Conservation (phyloP, 2,329 filamentous ascomycete species). For the Diplocarpon mali region DNA sequence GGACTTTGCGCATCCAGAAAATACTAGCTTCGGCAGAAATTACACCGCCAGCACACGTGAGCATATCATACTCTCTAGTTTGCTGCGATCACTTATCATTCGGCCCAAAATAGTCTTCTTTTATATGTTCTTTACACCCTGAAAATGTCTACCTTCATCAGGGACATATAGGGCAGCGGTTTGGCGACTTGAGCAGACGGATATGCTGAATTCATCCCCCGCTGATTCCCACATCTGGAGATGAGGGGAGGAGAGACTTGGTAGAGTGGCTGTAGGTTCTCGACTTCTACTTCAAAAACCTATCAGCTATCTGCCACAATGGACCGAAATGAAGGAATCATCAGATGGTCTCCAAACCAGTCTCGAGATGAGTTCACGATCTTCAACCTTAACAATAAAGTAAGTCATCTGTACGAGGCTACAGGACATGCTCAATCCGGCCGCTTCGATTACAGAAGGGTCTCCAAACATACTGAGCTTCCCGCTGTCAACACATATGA, state of each 20-base stretch:
- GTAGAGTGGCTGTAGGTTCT: not conserved
- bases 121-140: too few relatives aligned
- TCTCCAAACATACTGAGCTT: constrained; percentile 50
- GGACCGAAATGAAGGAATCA: constrained; percentile 37
- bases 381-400: constrained; percentile 51
- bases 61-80: not conserved
- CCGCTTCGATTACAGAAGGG: constrained; percentile 44
- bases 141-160: too few relatives aligned
- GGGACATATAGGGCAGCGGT: too few relatives aligned
- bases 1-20: not conserved
- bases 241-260: not conserved
- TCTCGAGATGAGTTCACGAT: constrained; percentile 50
- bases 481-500: constrained; percentile 55
- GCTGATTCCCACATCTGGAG: not conserved
- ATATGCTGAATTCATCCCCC: too few relatives aligned
- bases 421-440: constrained; percentile 45
- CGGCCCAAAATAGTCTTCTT: not conserved
- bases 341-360: constrained; percentile 55
- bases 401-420: constrained; percentile 52
- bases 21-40: not conserved
- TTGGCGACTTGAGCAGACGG: too few relatives aligned
- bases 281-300: not conserved
- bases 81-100: not conserved
- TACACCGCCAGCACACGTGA: not conserved
- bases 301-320: constrained; percentile 10